phyloP scores from a whole-genome alignment of 2,329 filamentous ascomycete species.

The Cephalotrichum gorgonifer region DNA sequence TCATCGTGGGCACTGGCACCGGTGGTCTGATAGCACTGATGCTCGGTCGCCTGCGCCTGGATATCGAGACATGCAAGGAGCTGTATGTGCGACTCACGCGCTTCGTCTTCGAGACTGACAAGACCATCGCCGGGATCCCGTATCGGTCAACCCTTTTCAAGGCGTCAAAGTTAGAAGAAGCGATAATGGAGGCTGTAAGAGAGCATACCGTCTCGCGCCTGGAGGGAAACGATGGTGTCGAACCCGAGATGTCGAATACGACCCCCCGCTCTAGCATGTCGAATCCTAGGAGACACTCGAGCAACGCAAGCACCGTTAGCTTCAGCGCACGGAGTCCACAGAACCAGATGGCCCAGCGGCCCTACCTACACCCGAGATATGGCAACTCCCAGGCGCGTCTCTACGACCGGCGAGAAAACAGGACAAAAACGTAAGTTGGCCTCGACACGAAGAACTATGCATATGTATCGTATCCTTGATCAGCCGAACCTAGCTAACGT shows the following conservation, averaged over 20 bases:
- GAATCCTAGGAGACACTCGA: slow-evolving; percentile 51
- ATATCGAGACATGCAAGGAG: slow-evolving; percentile 94
- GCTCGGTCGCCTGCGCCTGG: slow-evolving; percentile 82
- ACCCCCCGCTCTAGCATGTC: slow-evolving; percentile 30
- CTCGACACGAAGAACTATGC: background rate
- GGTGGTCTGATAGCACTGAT: slow-evolving; percentile 95
- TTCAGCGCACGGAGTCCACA: slow-evolving; percentile 59
- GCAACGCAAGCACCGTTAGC: slow-evolving; percentile 75
- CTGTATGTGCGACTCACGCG: slow-evolving; percentile 92
- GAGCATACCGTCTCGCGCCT: slow-evolving; percentile 71
- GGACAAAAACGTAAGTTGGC: slow-evolving; percentile 73
- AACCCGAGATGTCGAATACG: slow-evolving; percentile 27
- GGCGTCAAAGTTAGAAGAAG: slow-evolving; percentile 88
- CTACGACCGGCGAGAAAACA: slow-evolving; percentile 78
- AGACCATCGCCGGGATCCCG: slow-evolving; percentile 91
- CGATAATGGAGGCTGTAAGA: slow-evolving; percentile 78
- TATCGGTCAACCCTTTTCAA: slow-evolving; percentile 95
- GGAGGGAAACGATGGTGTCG: slow-evolving; percentile 68
- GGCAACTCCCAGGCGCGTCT: slow-evolving; percentile 78
- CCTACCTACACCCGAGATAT: slow-evolving; percentile 46
- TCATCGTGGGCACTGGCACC: slow-evolving; percentile 91
- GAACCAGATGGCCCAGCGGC: slow-evolving; percentile 41
- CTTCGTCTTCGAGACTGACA: slow-evolving; percentile 94
- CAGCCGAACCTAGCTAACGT: background rate
- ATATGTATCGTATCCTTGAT: background rate